Evolutionary conservation across 2,329 filamentous ascomycete species (phyloP).

Genomic region (Annulohypoxylon truncatum): DNA sequence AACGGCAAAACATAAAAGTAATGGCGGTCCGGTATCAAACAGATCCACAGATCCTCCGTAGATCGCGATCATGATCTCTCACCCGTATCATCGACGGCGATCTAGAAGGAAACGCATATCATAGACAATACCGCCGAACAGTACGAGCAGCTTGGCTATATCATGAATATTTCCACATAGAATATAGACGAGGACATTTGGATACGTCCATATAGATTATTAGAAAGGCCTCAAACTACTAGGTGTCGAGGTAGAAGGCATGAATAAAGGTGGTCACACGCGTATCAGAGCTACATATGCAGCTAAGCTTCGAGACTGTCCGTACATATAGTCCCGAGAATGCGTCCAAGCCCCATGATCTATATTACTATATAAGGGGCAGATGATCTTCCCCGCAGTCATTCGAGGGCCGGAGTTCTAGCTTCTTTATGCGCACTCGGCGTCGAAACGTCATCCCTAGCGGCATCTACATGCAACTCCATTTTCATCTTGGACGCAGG

Average conservation of each 20-base stretch:
- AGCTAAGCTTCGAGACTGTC: constrained; percentile 22
- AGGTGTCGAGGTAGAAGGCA: not conserved
- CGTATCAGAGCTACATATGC: constrained; percentile 7
- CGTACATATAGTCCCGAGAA: constrained; percentile 7
- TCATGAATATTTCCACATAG: not conserved
- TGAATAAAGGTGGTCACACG: constrained; percentile 9
- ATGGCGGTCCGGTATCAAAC: constrained; percentile 36
- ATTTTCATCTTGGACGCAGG: constrained; percentile 5
- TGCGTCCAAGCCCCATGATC: not conserved
- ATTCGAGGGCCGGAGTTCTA: not conserved
- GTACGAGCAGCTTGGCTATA: not conserved
- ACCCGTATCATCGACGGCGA: constrained; percentile 15
- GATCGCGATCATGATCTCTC: constrained; percentile 22
- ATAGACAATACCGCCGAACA: not conserved
- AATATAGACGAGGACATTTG: not conserved
- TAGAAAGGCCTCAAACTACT: not conserved
- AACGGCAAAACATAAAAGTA: constrained; percentile 28
- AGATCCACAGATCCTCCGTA: constrained; percentile 33
- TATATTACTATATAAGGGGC: not conserved
- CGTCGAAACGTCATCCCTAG: constrained; percentile 24
- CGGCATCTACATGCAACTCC: constrained; percentile 3
- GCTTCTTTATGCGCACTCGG: constrained; percentile 14
- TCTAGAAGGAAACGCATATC: constrained; percentile 3
- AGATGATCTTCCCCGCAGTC: constrained; percentile 15
- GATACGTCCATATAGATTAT: not conserved